Evolutionary conservation across 257 asterid genomes (phyloP).

Genomic region (Lycium barbarum): DNA sequence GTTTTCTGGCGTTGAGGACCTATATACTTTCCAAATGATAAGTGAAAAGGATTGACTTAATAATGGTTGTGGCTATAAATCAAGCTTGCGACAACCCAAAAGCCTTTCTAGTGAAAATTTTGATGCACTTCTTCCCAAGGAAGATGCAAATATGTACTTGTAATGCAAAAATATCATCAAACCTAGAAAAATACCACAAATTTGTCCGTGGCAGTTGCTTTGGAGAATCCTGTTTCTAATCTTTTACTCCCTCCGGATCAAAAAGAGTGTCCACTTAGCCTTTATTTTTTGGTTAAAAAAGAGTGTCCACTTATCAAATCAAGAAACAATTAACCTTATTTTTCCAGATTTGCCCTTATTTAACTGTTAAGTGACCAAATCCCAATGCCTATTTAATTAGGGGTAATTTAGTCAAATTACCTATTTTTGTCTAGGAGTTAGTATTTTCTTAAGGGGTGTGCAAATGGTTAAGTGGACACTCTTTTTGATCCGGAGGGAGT

Average conservation of each 20-base stretch:
- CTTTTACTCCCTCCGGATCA: not conserved
- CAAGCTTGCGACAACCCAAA: not conserved
- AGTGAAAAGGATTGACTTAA: not conserved
- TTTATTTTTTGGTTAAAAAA: no score
- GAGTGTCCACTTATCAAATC: no score
- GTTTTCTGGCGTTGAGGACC: not conserved
- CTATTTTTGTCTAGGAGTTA: no score
- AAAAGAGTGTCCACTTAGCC: no score
- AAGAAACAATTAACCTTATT: no score
- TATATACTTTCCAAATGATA: not conserved
- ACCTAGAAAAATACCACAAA: not conserved
- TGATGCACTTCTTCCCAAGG: not conserved
- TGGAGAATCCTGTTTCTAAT: not conserved
- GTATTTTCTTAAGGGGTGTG: no score
- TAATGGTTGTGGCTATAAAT: not conserved
- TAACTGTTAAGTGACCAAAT: no score
- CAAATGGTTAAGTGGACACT: no score
- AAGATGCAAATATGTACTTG: not conserved
- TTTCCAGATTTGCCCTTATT: no score
- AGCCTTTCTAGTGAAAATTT: not conserved
- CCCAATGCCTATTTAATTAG: no score
- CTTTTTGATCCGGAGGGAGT: no score
- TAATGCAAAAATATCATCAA: not conserved
- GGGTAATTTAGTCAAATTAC: no score
- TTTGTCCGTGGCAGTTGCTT: not conserved